A percentile compares a stretch with the other conserved stretches of the same genome.
Conservation (phyloP, 202 grass and related monocot genomes). For the Hordeum pubiflorum region DNA sequence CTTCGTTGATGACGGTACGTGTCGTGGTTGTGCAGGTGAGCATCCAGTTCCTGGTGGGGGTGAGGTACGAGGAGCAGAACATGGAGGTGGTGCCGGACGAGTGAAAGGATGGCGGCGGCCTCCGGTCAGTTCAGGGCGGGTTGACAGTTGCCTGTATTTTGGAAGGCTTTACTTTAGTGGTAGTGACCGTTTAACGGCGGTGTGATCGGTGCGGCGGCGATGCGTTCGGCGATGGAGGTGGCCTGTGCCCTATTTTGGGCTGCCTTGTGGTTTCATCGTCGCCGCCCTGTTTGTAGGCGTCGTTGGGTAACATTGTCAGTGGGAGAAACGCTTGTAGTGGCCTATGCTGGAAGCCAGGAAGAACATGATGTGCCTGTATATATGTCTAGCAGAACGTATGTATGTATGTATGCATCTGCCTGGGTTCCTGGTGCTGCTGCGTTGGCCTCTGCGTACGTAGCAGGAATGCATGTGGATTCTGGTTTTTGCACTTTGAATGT, state of each 20-base stretch:
- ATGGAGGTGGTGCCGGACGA: conserved; percentile 49
- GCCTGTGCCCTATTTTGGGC: conserved; percentile 7
- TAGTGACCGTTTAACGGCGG: neutral
- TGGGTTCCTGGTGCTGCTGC: neutral
- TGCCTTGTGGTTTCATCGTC: neutral
- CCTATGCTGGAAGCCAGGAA: neutral
- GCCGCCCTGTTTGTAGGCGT: neutral
- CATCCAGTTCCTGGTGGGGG: conserved; percentile 68
- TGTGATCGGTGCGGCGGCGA: too few relatives aligned
- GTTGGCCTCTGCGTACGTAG: too few relatives aligned
- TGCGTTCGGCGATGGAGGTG: neutral
- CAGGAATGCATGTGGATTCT: neutral
- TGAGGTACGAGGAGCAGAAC: conserved; percentile 80
- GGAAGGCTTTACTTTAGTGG: neutral
- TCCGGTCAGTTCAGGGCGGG: neutral
- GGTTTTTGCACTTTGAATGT: neutral
- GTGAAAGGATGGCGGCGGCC: neutral
- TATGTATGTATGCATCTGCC: neutral
- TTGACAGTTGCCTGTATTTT: neutral
- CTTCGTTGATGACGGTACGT: neutral
- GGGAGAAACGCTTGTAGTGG: neutral
- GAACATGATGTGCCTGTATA: neutral
- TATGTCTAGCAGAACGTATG: neutral
- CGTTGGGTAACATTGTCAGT: too few relatives aligned
- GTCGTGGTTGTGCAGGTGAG: conserved; percentile 42